These are phyloP conservation scores for Alternaria arbusti DNA, from an alignment of 2,329 filamentous ascomycete species.

Conservation along the genomic window DNA sequence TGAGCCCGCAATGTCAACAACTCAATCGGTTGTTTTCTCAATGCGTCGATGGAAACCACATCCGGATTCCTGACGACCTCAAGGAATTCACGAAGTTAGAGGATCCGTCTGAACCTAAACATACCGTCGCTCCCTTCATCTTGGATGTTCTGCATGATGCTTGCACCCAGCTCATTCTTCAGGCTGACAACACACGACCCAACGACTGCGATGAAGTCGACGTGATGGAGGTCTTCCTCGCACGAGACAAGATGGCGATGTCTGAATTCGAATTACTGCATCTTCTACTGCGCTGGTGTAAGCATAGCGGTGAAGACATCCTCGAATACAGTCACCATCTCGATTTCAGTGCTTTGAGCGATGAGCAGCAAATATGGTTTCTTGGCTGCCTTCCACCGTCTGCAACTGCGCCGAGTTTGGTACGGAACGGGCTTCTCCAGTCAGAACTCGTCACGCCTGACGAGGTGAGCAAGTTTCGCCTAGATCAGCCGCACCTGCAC, in stretches of 20 bases:
- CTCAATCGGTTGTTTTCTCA: slow-evolving; percentile 52
- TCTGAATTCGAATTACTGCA: slow-evolving; percentile 50
- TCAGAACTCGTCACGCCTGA: slow-evolving; percentile 40
- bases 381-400: slow-evolving; percentile 42
- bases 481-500: slow-evolving; percentile 43
- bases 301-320: slow-evolving; percentile 31
- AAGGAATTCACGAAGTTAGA: slow-evolving; percentile 21
- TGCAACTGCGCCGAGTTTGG: slow-evolving; percentile 29
- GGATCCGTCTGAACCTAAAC: slow-evolving; percentile 29
- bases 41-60: slow-evolving; percentile 52
- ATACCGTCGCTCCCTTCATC: slow-evolving; percentile 39
- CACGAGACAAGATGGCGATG: slow-evolving; percentile 45
- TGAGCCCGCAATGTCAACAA: slow-evolving; percentile 51
- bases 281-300: slow-evolving; percentile 46
- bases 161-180: slow-evolving; percentile 24
- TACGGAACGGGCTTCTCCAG: slow-evolving; percentile 49
- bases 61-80: slow-evolving; percentile 46
- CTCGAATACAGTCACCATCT: slow-evolving; percentile 25
- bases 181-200: slow-evolving; percentile 1
- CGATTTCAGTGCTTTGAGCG: slow-evolving; percentile 25
- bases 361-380: slow-evolving; percentile 50
- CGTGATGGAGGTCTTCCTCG: slow-evolving; percentile 42
- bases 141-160: slow-evolving; percentile 48
- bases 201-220: slow-evolving; percentile 28
- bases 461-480: slow-evolving; percentile 43